phyloP scores from a whole-genome alignment of 257 asterid species.

The Solanum arcanum region DNA sequence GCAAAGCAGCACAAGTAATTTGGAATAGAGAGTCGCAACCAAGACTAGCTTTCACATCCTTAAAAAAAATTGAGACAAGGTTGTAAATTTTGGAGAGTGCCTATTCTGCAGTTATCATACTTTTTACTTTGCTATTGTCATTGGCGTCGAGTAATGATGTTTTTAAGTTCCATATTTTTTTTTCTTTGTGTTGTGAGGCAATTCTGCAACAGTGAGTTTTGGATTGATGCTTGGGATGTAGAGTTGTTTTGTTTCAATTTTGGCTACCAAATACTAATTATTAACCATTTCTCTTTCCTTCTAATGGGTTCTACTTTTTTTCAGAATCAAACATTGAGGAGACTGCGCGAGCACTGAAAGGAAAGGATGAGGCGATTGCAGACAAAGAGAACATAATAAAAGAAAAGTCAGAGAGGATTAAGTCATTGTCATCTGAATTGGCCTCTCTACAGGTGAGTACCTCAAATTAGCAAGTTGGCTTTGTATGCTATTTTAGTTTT shows the following conservation, averaged over 20 bases:
- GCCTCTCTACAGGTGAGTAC: slow-evolving; percentile 62
- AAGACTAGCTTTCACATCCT: neutral
- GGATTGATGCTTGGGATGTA: neutral
- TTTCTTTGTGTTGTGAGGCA: neutral
- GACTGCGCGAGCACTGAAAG: slow-evolving; percentile 49
- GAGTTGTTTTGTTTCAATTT: neutral
- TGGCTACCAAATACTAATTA: neutral
- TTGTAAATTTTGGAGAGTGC: neutral
- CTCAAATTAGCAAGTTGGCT: neutral
- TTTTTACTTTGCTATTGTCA: neutral
- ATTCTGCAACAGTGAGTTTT: neutral
- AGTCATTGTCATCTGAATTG: slow-evolving; percentile 57
- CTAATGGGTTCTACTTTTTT: slow-evolving; percentile 3
- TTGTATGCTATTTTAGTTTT: neutral
- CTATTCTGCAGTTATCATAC: neutral
- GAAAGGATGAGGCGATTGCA: slow-evolving; percentile 51
- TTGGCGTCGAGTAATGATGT: neutral
- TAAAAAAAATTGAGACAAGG: neutral
- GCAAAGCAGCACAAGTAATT: neutral
- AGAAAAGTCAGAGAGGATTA: slow-evolving; percentile 46
- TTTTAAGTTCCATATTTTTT: neutral
- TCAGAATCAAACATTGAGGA: slow-evolving; percentile 58
- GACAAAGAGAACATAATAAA: slow-evolving; percentile 55
- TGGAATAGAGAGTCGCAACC: neutral
- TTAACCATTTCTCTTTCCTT: neutral